A percentile compares a stretch with the other conserved stretches of the same genome.
phyloP scores from a whole-genome alignment of 2,329 filamentous ascomycete species.

The Phaeosphaeriaceae sp. region DNA sequence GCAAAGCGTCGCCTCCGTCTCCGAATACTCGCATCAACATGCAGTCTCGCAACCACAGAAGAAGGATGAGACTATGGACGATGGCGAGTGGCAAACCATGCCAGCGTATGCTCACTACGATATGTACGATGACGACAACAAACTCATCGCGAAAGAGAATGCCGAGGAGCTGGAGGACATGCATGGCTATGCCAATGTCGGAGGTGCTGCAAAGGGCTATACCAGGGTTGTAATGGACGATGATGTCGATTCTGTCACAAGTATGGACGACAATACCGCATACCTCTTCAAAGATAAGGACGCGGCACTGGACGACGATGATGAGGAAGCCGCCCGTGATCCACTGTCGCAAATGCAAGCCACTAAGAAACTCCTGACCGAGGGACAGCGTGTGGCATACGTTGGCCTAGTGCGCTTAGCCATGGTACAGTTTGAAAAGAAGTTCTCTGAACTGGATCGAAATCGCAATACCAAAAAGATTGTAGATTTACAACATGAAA shows the following conservation, averaged over 20 bases:
- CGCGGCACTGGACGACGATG: constrained; percentile 69
- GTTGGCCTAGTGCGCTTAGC: constrained; percentile 87
- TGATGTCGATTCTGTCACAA: constrained; percentile 90
- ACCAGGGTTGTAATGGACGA: constrained; percentile 95
- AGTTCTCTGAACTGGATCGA: constrained; percentile 67
- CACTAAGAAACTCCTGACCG: constrained; percentile 92
- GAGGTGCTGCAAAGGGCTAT: constrained; percentile 92
- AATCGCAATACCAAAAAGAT: constrained; percentile 76
- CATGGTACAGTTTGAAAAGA: constrained; percentile 77
- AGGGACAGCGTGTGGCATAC: constrained; percentile 94
- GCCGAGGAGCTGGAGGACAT: constrained; percentile 72
- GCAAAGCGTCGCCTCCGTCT: constrained; percentile 52
- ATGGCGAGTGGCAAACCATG: constrained; percentile 93
- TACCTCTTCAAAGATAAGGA: constrained; percentile 86
- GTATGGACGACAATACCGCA: constrained; percentile 95
- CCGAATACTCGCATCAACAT: constrained; percentile 92
- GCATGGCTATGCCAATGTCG: constrained; percentile 76
- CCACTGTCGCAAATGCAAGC: constrained; percentile 90
- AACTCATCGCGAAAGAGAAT: constrained; percentile 81
- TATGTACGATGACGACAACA: constrained; percentile 94
- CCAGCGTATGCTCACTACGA: constrained; percentile 91
- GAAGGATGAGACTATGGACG: constrained; percentile 63
- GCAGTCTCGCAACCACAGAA: constrained; percentile 61
- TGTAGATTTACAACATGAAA: constrained; percentile 72
- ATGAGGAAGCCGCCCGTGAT: constrained; percentile 75